Conservation (phyloP, 1,284 basidiomycete species). For the Sporisorium graminicola region DNA sequence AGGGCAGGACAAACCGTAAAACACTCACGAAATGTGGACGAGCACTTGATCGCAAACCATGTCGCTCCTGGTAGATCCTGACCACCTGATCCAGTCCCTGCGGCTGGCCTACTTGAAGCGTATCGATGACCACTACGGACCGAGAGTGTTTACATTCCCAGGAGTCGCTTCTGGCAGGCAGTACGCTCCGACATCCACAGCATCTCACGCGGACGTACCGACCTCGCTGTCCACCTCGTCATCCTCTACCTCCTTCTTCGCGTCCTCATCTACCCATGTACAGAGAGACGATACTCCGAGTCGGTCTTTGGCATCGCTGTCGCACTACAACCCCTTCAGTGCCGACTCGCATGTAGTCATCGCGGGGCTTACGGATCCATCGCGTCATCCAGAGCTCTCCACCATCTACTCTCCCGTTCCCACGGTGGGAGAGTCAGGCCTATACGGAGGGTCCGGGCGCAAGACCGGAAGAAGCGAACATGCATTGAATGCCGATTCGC, state of each 20-base stretch:
- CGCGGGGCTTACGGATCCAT: conserved; percentile 45
- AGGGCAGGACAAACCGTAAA: background rate
- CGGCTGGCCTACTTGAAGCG: conserved; percentile 59
- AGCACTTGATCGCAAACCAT: conserved; percentile 13
- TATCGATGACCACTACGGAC: conserved; percentile 61
- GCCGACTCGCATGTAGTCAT: conserved; percentile 52
- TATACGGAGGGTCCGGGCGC: conserved; percentile 17
- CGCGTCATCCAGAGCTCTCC: conserved; percentile 51
- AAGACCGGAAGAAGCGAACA: conserved; percentile 8
- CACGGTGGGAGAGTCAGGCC: conserved; percentile 18
- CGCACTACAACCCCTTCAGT: conserved; percentile 20
- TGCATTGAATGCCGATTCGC: background rate
- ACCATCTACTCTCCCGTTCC: conserved; percentile 55
- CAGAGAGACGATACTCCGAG: background rate
- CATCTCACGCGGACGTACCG: background rate
- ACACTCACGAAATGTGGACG: background rate
- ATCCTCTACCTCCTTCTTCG: conserved; percentile 26
- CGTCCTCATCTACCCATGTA: conserved; percentile 16
- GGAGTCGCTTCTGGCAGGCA: conserved; percentile 12
- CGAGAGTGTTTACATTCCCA: conserved; percentile 58
- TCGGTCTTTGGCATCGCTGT: conserved; percentile 1
- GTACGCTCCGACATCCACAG: background rate
- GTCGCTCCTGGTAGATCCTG: conserved; percentile 55
- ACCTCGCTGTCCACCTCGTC: conserved; percentile 27
- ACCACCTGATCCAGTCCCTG: conserved; percentile 59